Base-by-base conservation (phyloP, 352 stramenopile species). In the Albugo laibachii region DNA sequence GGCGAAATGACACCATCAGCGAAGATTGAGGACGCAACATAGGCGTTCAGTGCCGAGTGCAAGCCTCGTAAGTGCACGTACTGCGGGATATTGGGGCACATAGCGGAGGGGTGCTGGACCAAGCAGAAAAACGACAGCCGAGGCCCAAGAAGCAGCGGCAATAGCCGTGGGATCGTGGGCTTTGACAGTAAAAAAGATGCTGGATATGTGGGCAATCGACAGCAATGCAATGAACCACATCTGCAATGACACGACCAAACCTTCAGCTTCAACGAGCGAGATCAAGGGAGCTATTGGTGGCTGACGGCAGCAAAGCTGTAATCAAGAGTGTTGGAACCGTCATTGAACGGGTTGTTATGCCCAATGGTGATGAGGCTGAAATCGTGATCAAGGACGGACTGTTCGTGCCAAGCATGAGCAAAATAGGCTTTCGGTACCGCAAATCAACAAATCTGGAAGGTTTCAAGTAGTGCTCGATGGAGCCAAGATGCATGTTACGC, bases 1-100 rank as follows among this genome's bases (percentile, higher is more conserved):
- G 50, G 36, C 31, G 46, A 52, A 13, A 57, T 55, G 31, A 11
- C 45, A 57, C n/a, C n/a, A n/a, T n/a, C n/a, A n/a, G n/a, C n/a
- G n/a, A n/a, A 61, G 37, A 54, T 36, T 36, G 47, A 56, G 27
- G 36, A 54, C 10, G 41, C 45, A 4, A 45, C 42, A 0, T 53
- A 45, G 11, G 50, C 40, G 15, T 61, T 55, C 41, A 61, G 24
- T 8, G 14, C 49, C 10, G 50, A 57, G 15, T 49, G n/a, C n/a
- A 49, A 51, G 16, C 18, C 45, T 40, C 45, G 47, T 31, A 13
- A 40, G 14, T 57, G 46, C 11, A 41, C 38, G 12, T 31, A 56
- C 18, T 54, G 39, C 20, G 40, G 45, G 40, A 54, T 52, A 55
- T 27, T 49, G 53, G 38, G 53, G 41, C 48, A 55, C 41, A 1